Evolutionary conservation across 805 yeast genomes (phyloP).

Genomic region (Saccharomyces cerevisiae): DNA sequence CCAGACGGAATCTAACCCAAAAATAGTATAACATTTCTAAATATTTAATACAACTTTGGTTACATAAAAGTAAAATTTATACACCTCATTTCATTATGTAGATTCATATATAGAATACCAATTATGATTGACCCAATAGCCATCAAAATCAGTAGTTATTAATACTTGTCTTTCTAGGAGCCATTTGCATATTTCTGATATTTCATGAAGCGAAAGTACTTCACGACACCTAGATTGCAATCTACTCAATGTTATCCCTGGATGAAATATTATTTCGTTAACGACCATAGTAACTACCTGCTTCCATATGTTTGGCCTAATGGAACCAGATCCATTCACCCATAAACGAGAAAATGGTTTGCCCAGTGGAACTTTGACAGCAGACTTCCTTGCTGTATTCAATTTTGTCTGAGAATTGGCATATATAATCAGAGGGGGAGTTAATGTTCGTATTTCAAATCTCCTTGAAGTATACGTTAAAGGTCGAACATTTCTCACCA

Average conservation of each 20-base stretch:
- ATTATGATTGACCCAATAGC: constrained; percentile 14
- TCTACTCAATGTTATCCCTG: constrained; percentile 39
- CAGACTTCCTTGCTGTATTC: background rate
- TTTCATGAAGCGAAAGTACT: constrained; percentile 33
- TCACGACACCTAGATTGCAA: constrained; percentile 19
- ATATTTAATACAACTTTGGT: background rate
- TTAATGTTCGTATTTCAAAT: constrained; percentile 53
- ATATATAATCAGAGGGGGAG: constrained; percentile 56
- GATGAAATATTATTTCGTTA: constrained; percentile 40
- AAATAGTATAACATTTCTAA: background rate
- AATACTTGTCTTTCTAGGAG: constrained; percentile 31
- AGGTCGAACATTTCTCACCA: constrained; percentile 39
- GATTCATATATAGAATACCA: constrained; percentile 21
- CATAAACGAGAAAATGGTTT: constrained; percentile 60
- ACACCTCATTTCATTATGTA: background rate
- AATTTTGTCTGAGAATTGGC: constrained; percentile 12
- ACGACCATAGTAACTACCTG: constrained; percentile 42
- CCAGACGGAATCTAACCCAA: background rate
- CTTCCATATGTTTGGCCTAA: constrained; percentile 55
- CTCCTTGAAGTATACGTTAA: constrained; percentile 69
- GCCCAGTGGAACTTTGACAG: constrained; percentile 46
- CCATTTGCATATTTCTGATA: constrained; percentile 37
- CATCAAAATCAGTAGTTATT: constrained; percentile 11
- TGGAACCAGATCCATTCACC: constrained; percentile 57
- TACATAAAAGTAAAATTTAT: background rate